These are phyloP conservation scores for Melanogaster broomeanus DNA, from an alignment of 768 basidiomycete species.

Conservation along the genomic window DNA sequence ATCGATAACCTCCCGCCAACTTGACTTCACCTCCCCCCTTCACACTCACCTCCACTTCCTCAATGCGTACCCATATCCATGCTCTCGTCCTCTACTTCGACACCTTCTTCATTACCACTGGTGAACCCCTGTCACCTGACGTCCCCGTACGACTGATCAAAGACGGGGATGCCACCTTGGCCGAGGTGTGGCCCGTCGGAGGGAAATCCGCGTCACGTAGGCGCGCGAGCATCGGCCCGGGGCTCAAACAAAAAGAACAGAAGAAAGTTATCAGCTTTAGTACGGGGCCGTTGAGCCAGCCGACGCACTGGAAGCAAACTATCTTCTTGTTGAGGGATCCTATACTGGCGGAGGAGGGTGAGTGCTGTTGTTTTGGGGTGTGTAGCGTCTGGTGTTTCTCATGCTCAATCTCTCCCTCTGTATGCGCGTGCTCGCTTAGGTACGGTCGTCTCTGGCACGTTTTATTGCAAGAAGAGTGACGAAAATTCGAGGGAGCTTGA, in stretches of 20 bases:
- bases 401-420: not conserved
- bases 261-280: conserved; percentile 70
- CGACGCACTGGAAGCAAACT: conserved; percentile 98
- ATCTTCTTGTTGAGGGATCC: conserved; percentile 83
- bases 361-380: conserved; percentile 15
- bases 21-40: conserved; percentile 83
- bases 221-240: conserved; percentile 54
- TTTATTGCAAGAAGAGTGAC: conserved; percentile 79
- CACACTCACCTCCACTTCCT: conserved; percentile 61
- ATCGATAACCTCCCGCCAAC: conserved; percentile 63
- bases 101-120: conserved; percentile 76
- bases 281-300: conserved; percentile 82
- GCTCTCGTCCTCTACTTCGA: conserved; percentile 94
- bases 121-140: conserved; percentile 54
- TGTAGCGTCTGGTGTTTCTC: too few species aligned
- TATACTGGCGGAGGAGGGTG: conserved; percentile 74
- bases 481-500: conserved; percentile 86
- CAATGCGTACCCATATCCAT: conserved; percentile 66
- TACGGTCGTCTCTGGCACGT: conserved; percentile 72
- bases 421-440: conserved; percentile 44
- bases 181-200: conserved; percentile 80
- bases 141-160: conserved; percentile 57
- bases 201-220: conserved; percentile 62
- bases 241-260: conserved; percentile 41
- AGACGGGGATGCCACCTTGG: conserved; percentile 61